Evolutionary conservation across 495 filamentous ascomycete genomes (phyloP).

Genomic region (Amphirosellinia nigrospora): DNA sequence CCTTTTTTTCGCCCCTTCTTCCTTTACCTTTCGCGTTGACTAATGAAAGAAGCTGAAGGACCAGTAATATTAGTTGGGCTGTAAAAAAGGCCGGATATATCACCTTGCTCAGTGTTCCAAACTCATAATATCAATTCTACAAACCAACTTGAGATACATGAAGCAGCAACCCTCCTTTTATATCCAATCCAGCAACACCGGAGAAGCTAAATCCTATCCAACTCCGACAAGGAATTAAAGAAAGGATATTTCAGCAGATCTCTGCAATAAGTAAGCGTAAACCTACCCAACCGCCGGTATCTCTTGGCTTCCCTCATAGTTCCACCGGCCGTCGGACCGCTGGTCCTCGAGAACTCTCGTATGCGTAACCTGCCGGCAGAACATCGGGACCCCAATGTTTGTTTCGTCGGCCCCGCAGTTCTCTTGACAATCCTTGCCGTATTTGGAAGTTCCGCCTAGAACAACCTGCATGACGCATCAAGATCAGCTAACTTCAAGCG

Average conservation of each 20-base stretch:
- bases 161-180: conserved; percentile 5
- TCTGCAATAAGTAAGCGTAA: not conserved
- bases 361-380: conserved; percentile 18
- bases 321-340: not conserved
- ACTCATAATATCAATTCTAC: not conserved
- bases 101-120: too few relatives aligned
- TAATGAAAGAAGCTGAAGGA: too few relatives aligned
- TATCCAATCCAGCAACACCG: not conserved
- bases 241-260: not conserved
- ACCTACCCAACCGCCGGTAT: not conserved
- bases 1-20: not conserved
- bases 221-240: not conserved
- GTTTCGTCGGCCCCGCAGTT: conserved; percentile 8
- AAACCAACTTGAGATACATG: not conserved
- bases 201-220: not conserved
- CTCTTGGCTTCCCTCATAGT: not conserved
- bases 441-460: conserved; percentile 33
- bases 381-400: conserved; percentile 30
- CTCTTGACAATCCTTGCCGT: not conserved
- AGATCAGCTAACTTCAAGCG: not conserved
- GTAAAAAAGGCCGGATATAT: not conserved
- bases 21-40: not conserved
- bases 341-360: not conserved
- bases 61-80: not conserved
- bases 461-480: not conserved